Base-by-base conservation (phyloP, 352 stramenopile genomes). In the Phytophthora rubi region DNA sequence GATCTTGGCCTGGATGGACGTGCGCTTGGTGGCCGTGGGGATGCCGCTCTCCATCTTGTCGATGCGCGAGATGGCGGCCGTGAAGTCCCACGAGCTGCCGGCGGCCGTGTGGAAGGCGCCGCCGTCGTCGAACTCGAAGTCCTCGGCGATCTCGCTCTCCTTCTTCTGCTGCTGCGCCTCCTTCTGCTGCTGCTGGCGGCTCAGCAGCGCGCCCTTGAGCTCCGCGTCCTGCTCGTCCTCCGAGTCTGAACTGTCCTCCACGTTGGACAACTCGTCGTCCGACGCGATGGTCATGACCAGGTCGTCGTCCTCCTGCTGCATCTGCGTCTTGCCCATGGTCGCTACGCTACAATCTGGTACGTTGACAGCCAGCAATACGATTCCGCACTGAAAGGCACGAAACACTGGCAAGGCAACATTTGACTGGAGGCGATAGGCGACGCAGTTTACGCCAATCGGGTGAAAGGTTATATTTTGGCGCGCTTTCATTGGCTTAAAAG, bases 201-300 rank as follows among this genome's bases (percentile, higher is more conserved):
- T 89, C 63, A 95, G 81, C 64, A 93, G 81, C 51, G 85, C 84
- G 62, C 86, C 62, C 65, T 91, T 82, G 57, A 90, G 59, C 42
- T 76, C 65, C 8, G 61, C 64, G 15, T 68, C 56, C 18, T 70
- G 57, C 18, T 81, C 77, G 53, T 83, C 76, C 53, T 93, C 87
- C 54, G 82, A 92, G 56, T 93, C 89, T 59, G 82, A 92, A 63
- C 86, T 94, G 18, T 91, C 83, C 59, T 94, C 85, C 13, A 85
- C 77, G 18, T 86, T 74, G 23, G 86, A 91, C 26, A 94, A 56
- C 71, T 97, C 89, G 3, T 94, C 89, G 57, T 95, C 88, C 4
- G 88, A 97, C 71, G 88, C 88, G 66, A 97, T 94, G 59, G 89
- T 97, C 88, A 95, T 94, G 71, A 97, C 79, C 69, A 97, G 76